These are phyloP conservation scores for Haberlea rhodopensis DNA, from an alignment of 257 asterid species.

Conservation along the genomic window DNA sequence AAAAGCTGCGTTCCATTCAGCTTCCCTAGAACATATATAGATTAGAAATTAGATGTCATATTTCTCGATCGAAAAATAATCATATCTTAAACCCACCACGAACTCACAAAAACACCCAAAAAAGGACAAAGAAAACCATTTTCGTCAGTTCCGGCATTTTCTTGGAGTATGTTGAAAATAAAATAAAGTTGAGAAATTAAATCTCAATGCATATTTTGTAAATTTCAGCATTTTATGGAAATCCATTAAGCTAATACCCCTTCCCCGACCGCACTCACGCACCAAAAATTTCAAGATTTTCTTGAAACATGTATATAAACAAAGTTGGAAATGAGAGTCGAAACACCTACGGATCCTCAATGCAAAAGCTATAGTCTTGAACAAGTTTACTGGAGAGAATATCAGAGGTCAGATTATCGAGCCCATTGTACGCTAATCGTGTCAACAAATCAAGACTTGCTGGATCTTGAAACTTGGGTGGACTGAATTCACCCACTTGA, in stretches of 20 bases:
- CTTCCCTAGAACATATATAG: constrained; percentile 39
- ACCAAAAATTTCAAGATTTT: no score
- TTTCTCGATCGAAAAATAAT: no score
- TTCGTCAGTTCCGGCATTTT: background rate
- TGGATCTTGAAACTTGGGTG: constrained; percentile 33
- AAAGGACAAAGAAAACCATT: background rate
- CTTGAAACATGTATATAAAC: no score
- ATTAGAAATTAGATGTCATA: background rate
- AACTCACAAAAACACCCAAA: background rate
- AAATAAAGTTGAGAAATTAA: background rate
- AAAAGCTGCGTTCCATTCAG: constrained; percentile 72
- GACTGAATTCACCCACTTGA: constrained; percentile 30
- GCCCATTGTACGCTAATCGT: constrained; percentile 33
- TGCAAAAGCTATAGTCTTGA: constrained; percentile 56
- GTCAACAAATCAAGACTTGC: constrained; percentile 37
- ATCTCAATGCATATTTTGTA: background rate
- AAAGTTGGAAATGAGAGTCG: background rate
- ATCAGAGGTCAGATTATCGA: constrained; percentile 51
- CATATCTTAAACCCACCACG: background rate
- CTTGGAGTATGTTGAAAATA: background rate
- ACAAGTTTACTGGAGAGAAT: constrained; percentile 46
- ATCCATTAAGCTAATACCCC: no score
- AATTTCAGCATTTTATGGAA: background rate
- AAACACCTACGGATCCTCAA: constrained; percentile 48
- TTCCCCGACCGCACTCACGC: background rate